Percentiles rank a stretch among this genome's conserved stretches.
phyloP scores from a whole-genome alignment of 2,329 filamentous ascomycete species.

The Aureobasidium leucospermi region DNA sequence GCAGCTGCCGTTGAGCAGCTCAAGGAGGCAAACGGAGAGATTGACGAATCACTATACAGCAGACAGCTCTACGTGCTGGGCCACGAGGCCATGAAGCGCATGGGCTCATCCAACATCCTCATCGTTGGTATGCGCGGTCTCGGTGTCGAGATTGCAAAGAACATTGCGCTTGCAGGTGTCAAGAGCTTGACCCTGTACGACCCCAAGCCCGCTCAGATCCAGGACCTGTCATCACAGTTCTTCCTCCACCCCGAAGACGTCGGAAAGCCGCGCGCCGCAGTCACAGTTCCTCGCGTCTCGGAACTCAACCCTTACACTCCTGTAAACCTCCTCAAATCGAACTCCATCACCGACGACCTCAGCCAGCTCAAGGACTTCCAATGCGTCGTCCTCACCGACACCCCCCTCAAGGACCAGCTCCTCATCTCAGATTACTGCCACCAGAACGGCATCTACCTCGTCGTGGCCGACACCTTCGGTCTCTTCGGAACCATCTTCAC shows the following conservation, averaged over 20 bases:
- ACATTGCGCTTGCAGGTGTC: slow-evolving; percentile 93
- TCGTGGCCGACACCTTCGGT: slow-evolving; percentile 82
- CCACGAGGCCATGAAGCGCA: slow-evolving; percentile 91
- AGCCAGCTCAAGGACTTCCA: slow-evolving; percentile 84
- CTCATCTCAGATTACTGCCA: slow-evolving; percentile 89
- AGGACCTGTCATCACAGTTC: slow-evolving; percentile 94
- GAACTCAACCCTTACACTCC: slow-evolving; percentile 97
- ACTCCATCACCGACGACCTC: slow-evolving; percentile 66
- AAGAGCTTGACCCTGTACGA: slow-evolving; percentile 95
- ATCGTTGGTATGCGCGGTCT: slow-evolving; percentile 87
- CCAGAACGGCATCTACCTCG: slow-evolving; percentile 82
- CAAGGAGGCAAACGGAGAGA: slow-evolving; percentile 52
- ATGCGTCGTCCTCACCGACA: slow-evolving; percentile 82
- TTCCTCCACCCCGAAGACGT: slow-evolving; percentile 85
- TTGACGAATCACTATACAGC: slow-evolving; percentile 62
- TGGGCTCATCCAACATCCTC: slow-evolving; percentile 92
- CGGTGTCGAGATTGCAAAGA: slow-evolving; percentile 97
- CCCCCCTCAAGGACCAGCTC: slow-evolving; percentile 71
- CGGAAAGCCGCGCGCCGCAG: slow-evolving; percentile 80
- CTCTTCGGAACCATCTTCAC: slow-evolving; percentile 95
- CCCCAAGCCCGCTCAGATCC: slow-evolving; percentile 71
- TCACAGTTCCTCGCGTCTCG: slow-evolving; percentile 80
- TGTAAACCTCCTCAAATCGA: slow-evolving; percentile 61
- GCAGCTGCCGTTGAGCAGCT: slow-evolving; percentile 52
- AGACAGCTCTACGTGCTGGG: slow-evolving; percentile 65